phyloP scores from a whole-genome alignment of 768 basidiomycete genomes.

The Peribolospora kevripleyi region DNA sequence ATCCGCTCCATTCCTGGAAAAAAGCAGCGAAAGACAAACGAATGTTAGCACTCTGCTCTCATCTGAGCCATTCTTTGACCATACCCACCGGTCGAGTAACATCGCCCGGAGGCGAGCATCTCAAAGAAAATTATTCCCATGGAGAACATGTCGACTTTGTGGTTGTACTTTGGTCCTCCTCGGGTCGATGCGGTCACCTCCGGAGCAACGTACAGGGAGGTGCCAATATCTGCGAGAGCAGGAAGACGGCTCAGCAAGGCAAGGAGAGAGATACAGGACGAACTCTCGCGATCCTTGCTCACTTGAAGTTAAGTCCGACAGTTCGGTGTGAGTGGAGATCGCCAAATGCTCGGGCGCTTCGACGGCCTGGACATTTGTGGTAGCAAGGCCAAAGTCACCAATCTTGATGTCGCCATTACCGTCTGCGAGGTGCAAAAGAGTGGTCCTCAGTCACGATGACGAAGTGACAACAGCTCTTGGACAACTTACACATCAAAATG shows the following conservation, averaged over 20 bases:
- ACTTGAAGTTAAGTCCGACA: slow-evolving; percentile 9
- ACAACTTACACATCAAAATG: slow-evolving; percentile 57
- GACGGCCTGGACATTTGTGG: slow-evolving; percentile 25
- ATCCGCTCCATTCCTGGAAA: too few relatives aligned
- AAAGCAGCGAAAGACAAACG: too few relatives aligned
- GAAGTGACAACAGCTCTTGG: too few relatives aligned
- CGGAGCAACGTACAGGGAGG: slow-evolving; percentile 74
- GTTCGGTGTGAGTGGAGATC: neutral
- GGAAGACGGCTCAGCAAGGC: too few relatives aligned
- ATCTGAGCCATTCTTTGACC: too few relatives aligned
- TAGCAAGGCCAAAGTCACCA: slow-evolving; percentile 81
- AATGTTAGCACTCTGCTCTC: too few relatives aligned
- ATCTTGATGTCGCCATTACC: slow-evolving; percentile 27
- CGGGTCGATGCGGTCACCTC: slow-evolving; percentile 30
- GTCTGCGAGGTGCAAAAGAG: too few relatives aligned
- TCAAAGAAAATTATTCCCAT: slow-evolving; percentile 38
- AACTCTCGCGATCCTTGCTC: slow-evolving; percentile 13
- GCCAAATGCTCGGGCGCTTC: neutral
- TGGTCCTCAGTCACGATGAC: too few relatives aligned
- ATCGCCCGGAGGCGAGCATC: too few relatives aligned
- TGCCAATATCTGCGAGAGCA: slow-evolving; percentile 29
- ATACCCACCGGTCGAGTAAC: too few relatives aligned
- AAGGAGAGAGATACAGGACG: too few relatives aligned
- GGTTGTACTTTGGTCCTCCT: slow-evolving; percentile 27
- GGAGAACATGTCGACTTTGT: slow-evolving; percentile 88